A percentile compares a stretch with the other conserved stretches of the same genome.
These are phyloP conservation scores for Porphyrellus cyaneotinctus DNA, from an alignment of 768 basidiomycete genomes.

Conservation along the genomic window DNA sequence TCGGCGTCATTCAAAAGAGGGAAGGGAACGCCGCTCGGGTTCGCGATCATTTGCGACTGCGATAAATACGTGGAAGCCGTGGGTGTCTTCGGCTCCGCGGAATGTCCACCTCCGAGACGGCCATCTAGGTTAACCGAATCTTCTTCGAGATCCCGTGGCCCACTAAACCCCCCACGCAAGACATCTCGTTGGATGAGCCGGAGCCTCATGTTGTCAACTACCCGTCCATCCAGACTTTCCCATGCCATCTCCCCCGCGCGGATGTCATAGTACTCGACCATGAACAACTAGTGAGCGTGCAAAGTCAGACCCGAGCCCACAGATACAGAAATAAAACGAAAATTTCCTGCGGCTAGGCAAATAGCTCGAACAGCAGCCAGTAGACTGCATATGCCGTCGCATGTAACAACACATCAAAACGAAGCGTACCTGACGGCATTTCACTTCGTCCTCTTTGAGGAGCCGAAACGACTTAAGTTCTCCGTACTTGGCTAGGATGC, in stretches of 20 bases:
- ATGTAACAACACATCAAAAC: neutral
- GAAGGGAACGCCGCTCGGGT: constrained; percentile 22
- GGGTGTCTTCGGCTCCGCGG: constrained; percentile 38
- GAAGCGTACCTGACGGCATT: constrained; percentile 28
- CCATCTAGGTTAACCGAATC: constrained; percentile 24
- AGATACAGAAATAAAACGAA: neutral
- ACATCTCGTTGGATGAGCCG: constrained; percentile 37
- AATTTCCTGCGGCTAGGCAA: neutral
- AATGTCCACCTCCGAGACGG: constrained; percentile 29
- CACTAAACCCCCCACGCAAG: constrained; percentile 18
- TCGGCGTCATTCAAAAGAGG: constrained; percentile 24
- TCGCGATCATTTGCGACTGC: constrained; percentile 25
- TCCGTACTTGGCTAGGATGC: constrained; percentile 28
- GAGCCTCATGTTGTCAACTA: constrained; percentile 51
- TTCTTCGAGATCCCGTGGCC: constrained; percentile 28
- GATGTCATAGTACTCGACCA: constrained; percentile 66
- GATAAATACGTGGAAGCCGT: constrained; percentile 33
- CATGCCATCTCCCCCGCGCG: constrained; percentile 53
- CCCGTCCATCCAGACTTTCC: constrained; percentile 44
- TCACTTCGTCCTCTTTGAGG: constrained; percentile 24
- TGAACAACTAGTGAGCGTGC: constrained; percentile 38
- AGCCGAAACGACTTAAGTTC: constrained; percentile 29
- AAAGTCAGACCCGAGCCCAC: constrained; percentile 16
- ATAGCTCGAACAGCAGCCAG: constrained; percentile 6
- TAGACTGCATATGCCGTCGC: neutral